Percentiles rank a stretch among this genome's conserved stretches.
phyloP scores from a whole-genome alignment of 768 basidiomycete species.

The Suillus lakei region DNA sequence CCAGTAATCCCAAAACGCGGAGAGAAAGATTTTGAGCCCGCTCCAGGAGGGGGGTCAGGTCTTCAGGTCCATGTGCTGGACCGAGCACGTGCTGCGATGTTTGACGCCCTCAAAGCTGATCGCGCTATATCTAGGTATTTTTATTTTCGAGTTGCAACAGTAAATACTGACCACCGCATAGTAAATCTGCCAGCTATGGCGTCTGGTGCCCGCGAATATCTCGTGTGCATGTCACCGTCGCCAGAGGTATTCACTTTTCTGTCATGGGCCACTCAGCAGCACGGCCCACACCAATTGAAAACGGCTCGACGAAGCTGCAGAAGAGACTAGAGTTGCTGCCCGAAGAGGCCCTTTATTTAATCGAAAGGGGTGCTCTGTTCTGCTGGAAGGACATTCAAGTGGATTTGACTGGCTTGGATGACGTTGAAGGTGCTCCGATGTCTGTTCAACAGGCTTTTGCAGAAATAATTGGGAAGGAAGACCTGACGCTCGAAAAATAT shows the following conservation, averaged over 20 bases:
- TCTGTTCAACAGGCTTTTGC: slow-evolving; percentile 88
- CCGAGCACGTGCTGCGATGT: slow-evolving; percentile 83
- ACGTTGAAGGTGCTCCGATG: slow-evolving; percentile 74
- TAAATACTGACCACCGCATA: slow-evolving; percentile 28
- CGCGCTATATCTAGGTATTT: slow-evolving; percentile 76
- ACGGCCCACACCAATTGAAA: slow-evolving; percentile 41
- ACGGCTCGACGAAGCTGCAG: slow-evolving; percentile 47
- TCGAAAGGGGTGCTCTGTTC: slow-evolving; percentile 87
- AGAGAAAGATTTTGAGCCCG: slow-evolving; percentile 97
- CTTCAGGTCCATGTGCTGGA: slow-evolving; percentile 85
- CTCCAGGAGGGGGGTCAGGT: slow-evolving; percentile 61
- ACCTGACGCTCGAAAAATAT: slow-evolving; percentile 82
- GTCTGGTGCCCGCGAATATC: slow-evolving; percentile 74
- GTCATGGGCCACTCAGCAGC: slow-evolving; percentile 82
- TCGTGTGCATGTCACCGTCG: slow-evolving; percentile 69
- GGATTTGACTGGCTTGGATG: slow-evolving; percentile 33
- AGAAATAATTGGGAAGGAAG: slow-evolving; percentile 82
- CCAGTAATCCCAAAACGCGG: slow-evolving; percentile 93
- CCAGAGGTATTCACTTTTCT: slow-evolving; percentile 83
- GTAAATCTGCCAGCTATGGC: slow-evolving; percentile 80
- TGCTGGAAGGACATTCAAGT: slow-evolving; percentile 68
- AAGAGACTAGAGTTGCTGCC: slow-evolving; percentile 87
- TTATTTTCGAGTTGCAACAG: background rate
- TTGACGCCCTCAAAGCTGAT: slow-evolving; percentile 74
- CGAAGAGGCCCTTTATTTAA: slow-evolving; percentile 92